These are phyloP conservation scores for Fusarium torulosum DNA, from an alignment of 2,329 filamentous ascomycete species.

Conservation along the genomic window DNA sequence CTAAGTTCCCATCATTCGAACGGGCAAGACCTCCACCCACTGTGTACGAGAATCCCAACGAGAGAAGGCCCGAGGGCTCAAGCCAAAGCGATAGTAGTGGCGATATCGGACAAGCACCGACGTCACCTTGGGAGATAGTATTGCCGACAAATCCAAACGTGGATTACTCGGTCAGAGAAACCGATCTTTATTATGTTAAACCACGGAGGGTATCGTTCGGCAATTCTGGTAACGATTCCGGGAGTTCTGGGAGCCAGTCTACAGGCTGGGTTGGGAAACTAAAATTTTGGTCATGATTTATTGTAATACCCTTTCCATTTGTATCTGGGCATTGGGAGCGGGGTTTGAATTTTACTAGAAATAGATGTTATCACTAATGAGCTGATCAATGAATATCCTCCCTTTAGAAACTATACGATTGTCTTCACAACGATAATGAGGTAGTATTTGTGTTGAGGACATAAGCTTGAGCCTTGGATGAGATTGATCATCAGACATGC, in stretches of 20 bases:
- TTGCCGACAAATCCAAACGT: conserved; percentile 39
- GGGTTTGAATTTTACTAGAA: neutral
- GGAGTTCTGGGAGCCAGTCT: neutral
- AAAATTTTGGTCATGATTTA: conserved; percentile 33
- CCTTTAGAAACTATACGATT: no score
- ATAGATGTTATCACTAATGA: no score
- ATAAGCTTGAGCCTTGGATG: no score
- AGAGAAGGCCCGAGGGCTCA: conserved; percentile 4
- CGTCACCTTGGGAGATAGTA: conserved; percentile 23
- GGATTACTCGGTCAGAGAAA: conserved; percentile 55
- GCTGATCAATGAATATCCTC: no score
- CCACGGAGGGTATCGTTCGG: conserved; percentile 39
- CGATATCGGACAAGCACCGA: neutral
- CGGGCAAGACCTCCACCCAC: conserved; percentile 1
- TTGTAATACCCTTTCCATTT: neutral
- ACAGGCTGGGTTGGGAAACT: conserved; percentile 9
- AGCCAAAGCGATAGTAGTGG: conserved; percentile 10
- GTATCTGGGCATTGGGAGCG: neutral
- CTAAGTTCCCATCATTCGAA: conserved; percentile 4
- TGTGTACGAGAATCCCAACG: neutral
- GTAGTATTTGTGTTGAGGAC: no score
- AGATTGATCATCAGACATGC: no score
- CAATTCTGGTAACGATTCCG: neutral
- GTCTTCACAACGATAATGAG: no score
- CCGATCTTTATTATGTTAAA: conserved; percentile 51